A percentile compares a stretch with the other conserved stretches of the same genome.
Evolutionary conservation across 2,329 filamentous ascomycete species (phyloP).

Genomic region (Cryphonectria naterciae): DNA sequence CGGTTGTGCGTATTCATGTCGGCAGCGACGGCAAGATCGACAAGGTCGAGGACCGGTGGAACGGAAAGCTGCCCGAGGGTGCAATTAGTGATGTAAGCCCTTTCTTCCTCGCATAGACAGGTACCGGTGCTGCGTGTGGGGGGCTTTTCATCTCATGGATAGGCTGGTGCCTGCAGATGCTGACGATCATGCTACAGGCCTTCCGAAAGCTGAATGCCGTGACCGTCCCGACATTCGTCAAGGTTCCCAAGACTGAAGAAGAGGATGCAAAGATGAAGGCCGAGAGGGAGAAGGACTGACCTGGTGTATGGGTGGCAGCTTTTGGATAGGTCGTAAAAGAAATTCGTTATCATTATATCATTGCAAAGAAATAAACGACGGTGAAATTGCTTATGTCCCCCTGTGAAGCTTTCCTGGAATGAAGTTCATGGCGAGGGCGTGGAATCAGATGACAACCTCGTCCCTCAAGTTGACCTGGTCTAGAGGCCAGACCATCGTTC

Average conservation of each 20-base stretch:
- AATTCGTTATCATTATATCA: background rate
- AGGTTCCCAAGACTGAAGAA: conserved; percentile 42
- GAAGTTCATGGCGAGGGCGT: background rate
- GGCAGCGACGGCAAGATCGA: conserved; percentile 41
- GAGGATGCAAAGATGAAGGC: conserved; percentile 40
- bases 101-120: conserved; percentile 2
- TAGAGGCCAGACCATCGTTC: conserved; percentile 34
- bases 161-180: background rate
- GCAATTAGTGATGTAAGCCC: conserved; percentile 40
- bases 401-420: background rate
- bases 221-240: conserved; percentile 40
- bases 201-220: conserved; percentile 43
- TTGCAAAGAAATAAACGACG: background rate
- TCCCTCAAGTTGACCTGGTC: conserved; percentile 30
- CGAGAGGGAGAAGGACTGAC: conserved; percentile 34
- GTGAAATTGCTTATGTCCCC: background rate
- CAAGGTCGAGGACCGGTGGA: conserved; percentile 44
- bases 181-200: conserved; percentile 33
- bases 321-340: background rate
- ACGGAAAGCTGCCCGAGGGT: conserved; percentile 42
- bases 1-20: conserved; percentile 39
- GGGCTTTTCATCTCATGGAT: no score
- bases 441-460: background rate
- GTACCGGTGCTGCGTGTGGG: conserved; percentile 29
- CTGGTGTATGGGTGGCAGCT: background rate